Percentiles rank a stretch among this genome's conserved stretches.
Conservation (phyloP, 73 alveolate species). For the Paramecium pentaurelia region DNA sequence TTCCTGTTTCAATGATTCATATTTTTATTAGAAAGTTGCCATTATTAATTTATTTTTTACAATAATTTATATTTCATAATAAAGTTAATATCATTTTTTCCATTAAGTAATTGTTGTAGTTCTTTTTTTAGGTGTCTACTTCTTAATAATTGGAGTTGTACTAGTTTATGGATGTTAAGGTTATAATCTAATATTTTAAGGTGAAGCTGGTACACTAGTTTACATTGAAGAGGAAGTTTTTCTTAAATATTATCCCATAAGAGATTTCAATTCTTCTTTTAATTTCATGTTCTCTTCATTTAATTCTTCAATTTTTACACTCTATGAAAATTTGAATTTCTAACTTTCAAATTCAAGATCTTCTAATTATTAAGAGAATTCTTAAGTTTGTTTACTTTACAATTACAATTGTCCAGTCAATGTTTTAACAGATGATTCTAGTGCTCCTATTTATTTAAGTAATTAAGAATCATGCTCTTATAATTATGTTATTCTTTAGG, state of each 20-base stretch:
- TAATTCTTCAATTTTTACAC: neutral
- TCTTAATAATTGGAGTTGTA: neutral
- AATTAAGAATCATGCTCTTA: neutral
- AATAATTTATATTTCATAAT: neutral
- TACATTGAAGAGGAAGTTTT: neutral
- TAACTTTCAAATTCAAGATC: neutral
- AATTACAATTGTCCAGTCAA: neutral
- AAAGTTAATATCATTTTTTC: neutral
- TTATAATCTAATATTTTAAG: neutral
- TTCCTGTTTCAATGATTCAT: neutral
- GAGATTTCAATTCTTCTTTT: constrained; percentile 18
- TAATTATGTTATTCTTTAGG: neutral
- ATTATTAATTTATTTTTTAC: neutral
- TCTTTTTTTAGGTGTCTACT: neutral
- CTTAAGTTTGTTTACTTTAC: neutral
- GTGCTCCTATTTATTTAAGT: neutral
- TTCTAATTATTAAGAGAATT: neutral
- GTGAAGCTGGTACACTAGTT: neutral
- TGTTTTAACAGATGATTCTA: neutral
- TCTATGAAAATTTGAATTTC: neutral
- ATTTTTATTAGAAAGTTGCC: neutral
- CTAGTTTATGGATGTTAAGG: neutral
- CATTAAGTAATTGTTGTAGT: neutral
- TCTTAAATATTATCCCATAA: neutral
- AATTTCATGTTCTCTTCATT: neutral